Conservation (phyloP, 805 yeast genomes). For the Wickerhamomyces ciferrii region DNA sequence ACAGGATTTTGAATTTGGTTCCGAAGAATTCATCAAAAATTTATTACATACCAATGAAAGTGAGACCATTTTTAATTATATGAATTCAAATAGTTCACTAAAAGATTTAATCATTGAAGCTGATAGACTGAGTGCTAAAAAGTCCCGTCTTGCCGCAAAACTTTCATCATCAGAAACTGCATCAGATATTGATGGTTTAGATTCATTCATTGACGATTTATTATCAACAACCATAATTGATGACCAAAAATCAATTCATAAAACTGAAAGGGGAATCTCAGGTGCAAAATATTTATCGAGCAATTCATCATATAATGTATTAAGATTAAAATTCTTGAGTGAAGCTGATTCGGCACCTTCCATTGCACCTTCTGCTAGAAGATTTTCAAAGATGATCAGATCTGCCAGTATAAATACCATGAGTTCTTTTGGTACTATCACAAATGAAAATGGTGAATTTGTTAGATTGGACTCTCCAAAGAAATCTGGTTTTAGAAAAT, state of each 20-base stretch:
- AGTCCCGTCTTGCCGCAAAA: slow-evolving; percentile 14
- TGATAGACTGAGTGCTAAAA: slow-evolving; percentile 14
- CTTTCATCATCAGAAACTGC: slow-evolving; percentile 17
- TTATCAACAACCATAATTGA: slow-evolving; percentile 13
- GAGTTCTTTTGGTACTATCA: slow-evolving; percentile 8
- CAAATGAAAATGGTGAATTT: not conserved
- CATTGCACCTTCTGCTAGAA: slow-evolving; percentile 16
- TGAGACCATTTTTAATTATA: slow-evolving; percentile 16
- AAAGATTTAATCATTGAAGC: slow-evolving; percentile 19
- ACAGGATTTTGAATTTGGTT: slow-evolving; percentile 45
- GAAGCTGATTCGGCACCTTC: not conserved
- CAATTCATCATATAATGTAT: slow-evolving; percentile 7
- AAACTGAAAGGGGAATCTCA: slow-evolving; percentile 2
- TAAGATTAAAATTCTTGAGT: slow-evolving; percentile 10
- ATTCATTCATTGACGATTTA: slow-evolving; percentile 1
- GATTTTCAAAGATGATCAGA: slow-evolving; percentile 17
- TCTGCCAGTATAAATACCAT: slow-evolving; percentile 24
- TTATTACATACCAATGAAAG: slow-evolving; percentile 22
- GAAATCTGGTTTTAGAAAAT: slow-evolving; percentile 3
- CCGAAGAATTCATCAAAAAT: slow-evolving; percentile 53
- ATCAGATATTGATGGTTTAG: slow-evolving; percentile 6
- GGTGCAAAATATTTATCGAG: slow-evolving; percentile 6
- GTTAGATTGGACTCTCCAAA: not conserved
- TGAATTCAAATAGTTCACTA: slow-evolving; percentile 16
- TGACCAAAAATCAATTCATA: slow-evolving; percentile 6